A percentile compares a stretch with the other conserved stretches of the same genome.
phyloP scores from a whole-genome alignment of 257 asterid genomes.

The Primulina eburnea region DNA sequence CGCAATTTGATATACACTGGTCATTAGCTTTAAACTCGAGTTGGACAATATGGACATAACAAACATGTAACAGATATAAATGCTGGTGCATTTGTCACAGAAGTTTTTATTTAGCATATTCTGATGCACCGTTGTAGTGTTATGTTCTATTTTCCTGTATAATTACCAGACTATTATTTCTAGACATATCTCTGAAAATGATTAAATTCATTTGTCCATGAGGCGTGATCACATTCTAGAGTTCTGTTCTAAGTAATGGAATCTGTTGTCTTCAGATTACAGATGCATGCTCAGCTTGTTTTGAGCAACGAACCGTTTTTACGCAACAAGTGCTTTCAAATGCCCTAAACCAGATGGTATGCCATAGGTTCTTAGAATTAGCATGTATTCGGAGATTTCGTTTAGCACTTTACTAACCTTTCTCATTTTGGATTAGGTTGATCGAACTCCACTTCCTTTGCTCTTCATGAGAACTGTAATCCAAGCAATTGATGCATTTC shows the following conservation, averaged over 20 bases:
- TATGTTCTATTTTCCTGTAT: slow-evolving; percentile 13
- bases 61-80: slow-evolving; percentile 1
- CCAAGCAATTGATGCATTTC: slow-evolving; percentile 96
- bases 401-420: slow-evolving; percentile 6
- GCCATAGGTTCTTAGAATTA: slow-evolving; percentile 21
- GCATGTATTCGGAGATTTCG: slow-evolving; percentile 17
- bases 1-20: background rate
- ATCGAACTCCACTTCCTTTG: slow-evolving; percentile 85
- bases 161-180: background rate
- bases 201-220: background rate
- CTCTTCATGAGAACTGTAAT: slow-evolving; percentile 98
- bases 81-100: slow-evolving; percentile 1
- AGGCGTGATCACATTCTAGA: background rate
- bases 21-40: background rate
- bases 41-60: background rate
- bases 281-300: slow-evolving; percentile 97
- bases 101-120: slow-evolving; percentile 1
- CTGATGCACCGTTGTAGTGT: slow-evolving; percentile 12
- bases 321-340: slow-evolving; percentile 90
- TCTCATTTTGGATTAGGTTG: slow-evolving; percentile 50
- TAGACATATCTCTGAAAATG: background rate
- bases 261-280: slow-evolving; percentile 56
- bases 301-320: slow-evolving; percentile 98
- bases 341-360: slow-evolving; percentile 91
- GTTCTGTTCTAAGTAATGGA: slow-evolving; percentile 1